Evolutionary conservation across 1,284 basidiomycete species (phyloP).

Genomic region (Irpex lacteus): DNA sequence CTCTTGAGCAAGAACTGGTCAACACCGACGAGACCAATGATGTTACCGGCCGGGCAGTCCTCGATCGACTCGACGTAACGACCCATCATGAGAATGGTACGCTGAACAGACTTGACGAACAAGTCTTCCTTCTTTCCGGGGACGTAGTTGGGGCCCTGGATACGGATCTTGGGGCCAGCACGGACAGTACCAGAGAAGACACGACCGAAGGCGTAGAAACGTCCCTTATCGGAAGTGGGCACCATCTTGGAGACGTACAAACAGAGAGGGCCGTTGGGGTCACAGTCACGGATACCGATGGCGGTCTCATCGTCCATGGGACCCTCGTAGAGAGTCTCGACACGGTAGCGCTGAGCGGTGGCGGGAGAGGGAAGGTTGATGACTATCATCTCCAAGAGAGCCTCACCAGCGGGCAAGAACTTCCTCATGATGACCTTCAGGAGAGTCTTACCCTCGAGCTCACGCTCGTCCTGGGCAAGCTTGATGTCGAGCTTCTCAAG

Average conservation of each 20-base stretch:
- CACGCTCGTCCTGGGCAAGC: slow-evolving; percentile 88
- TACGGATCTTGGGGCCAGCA: slow-evolving; percentile 98
- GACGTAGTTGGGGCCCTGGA: slow-evolving; percentile 98
- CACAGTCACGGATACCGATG: slow-evolving; percentile 98
- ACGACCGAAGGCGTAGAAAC: slow-evolving; percentile 99
- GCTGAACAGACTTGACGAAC: slow-evolving; percentile 98
- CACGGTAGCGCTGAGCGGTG: slow-evolving; percentile 98
- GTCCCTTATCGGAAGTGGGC: slow-evolving; percentile 99
- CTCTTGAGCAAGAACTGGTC: slow-evolving; percentile 99
- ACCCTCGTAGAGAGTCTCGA: slow-evolving; percentile 99
- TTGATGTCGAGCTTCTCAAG: slow-evolving; percentile 98
- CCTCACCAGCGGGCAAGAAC: slow-evolving; percentile 99
- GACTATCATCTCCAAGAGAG: slow-evolving; percentile 99
- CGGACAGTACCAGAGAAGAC: slow-evolving; percentile 99
- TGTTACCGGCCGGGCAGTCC: slow-evolving; percentile 99
- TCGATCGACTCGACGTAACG: slow-evolving; percentile 98
- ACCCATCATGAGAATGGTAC: slow-evolving; percentile 99
- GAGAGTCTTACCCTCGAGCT: slow-evolving; percentile 94
- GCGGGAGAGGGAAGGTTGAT: slow-evolving; percentile 97
- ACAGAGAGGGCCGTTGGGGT: slow-evolving; percentile 95
- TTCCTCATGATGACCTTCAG: slow-evolving; percentile 99
- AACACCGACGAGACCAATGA: slow-evolving; percentile 98
- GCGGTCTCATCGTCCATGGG: slow-evolving; percentile 99
- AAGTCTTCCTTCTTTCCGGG: slow-evolving; percentile 99
- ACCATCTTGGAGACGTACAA: slow-evolving; percentile 99